Percentiles rank a stretch among this genome's conserved stretches.
Evolutionary conservation across 495 filamentous ascomycete genomes (phyloP).

Genomic region (Sordaria brevicollis): DNA sequence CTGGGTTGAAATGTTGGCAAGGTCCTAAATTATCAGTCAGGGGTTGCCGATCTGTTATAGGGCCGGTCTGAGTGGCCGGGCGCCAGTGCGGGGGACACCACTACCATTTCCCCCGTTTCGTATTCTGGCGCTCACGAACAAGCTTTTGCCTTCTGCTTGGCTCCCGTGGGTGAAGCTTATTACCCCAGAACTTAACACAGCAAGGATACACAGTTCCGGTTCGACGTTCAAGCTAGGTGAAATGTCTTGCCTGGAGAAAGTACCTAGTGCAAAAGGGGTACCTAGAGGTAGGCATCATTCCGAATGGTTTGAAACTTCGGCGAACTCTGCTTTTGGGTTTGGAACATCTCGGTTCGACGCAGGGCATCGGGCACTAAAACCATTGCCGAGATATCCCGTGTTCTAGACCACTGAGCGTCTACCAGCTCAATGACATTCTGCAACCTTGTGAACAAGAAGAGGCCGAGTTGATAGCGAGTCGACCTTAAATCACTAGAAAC

Average conservation of each 20-base stretch:
- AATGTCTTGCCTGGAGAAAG: not conserved
- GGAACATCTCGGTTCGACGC: not conserved
- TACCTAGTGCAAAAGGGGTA: too few relatives aligned
- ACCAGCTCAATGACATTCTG: too few relatives aligned
- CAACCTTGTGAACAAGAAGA: not conserved
- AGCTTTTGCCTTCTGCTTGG: not conserved
- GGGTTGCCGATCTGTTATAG: not conserved
- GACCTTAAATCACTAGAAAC: too few relatives aligned
- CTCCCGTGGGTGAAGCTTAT: not conserved
- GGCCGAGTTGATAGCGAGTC: too few relatives aligned
- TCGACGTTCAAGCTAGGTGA: not conserved
- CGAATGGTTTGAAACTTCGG: not conserved
- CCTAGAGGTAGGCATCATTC: too few relatives aligned
- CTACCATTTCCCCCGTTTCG: not conserved
- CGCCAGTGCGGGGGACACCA: not conserved
- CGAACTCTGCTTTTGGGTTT: not conserved
- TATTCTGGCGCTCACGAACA: not conserved
- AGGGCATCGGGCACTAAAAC: not conserved
- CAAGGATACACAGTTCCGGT: too few relatives aligned
- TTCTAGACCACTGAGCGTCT: not conserved
- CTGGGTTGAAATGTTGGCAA: not conserved
- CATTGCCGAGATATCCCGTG: not conserved
- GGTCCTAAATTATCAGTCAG: not conserved
- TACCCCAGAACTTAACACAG: not conserved
- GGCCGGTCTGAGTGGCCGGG: not conserved